Conservation (phyloP, 179 eudicot species). For the Pouteria campechiana region DNA sequence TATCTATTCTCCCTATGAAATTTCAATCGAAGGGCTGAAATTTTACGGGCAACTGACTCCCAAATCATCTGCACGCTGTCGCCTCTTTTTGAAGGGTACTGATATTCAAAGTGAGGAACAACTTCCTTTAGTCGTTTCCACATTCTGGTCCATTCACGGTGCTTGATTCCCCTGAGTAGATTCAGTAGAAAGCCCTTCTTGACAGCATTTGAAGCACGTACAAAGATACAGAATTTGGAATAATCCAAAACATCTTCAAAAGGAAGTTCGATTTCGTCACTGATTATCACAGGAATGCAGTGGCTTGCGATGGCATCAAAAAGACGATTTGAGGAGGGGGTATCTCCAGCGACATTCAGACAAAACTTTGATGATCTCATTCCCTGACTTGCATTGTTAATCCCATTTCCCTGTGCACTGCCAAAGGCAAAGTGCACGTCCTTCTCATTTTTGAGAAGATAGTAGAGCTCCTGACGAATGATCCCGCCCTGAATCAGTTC, state of each 20-base stretch:
- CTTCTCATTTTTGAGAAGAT: constrained; percentile 74
- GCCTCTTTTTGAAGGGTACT: constrained; percentile 53
- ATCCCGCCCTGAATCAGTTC: constrained; percentile 83
- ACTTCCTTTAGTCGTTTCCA: constrained; percentile 74
- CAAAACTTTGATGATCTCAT: constrained; percentile 87
- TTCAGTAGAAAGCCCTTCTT: constrained; percentile 55
- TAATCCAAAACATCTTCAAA: constrained; percentile 79
- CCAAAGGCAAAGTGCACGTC: constrained; percentile 89
- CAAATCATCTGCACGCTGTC: constrained; percentile 98
- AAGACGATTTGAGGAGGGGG: constrained; percentile 96
- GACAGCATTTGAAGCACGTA: constrained; percentile 63
- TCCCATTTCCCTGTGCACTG: constrained; percentile 44
- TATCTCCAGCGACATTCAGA: constrained; percentile 93
- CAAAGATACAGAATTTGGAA: constrained; percentile 66
- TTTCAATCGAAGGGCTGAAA: constrained; percentile 12
- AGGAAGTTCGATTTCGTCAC: constrained; percentile 91
- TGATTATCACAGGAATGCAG: constrained; percentile 88
- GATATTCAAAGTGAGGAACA: constrained; percentile 64
- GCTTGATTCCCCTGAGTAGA: constrained; percentile 46
- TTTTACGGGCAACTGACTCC: constrained; percentile 64
- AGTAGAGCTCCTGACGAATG: constrained; percentile 76
- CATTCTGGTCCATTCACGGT: constrained; percentile 76
- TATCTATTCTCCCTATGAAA: constrained; percentile 45
- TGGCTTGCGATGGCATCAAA: constrained; percentile 92
- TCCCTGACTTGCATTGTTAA: constrained; percentile 64